Base-by-base conservation (phyloP, 345 rosid genomes). In the Salix viminalis region DNA sequence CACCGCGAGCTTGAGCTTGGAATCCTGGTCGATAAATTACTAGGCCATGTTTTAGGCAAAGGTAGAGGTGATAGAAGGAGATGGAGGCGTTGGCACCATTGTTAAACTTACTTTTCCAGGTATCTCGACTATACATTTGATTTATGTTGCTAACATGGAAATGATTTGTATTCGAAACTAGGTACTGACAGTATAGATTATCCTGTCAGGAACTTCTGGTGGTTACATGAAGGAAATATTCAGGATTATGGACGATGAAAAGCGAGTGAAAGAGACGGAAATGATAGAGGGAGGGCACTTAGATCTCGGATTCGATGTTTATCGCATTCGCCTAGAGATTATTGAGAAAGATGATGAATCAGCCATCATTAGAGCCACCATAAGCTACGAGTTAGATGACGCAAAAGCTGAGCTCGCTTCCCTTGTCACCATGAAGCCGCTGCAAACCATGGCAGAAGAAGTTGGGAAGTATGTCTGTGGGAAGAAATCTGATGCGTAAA, bases 1-100 rank as follows among this genome's bases (percentile, higher is more conserved):
- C 82, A 82, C 70, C 66, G 85, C 0, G 80, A 82, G 5, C 42
- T 76, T 7, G 80, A 85, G 78, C 78, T 82, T 1, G 83, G 73
- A 5, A 82, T 76, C 69, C 70, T 85, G n/a, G 74, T 79, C 11
- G 30, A 64, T 74, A 46, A 79, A 71, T 19, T 85, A 18, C 74
- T 76, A 0, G 21, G 32, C 10, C 82, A 85, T 16, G 79, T 80
- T 66, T 3, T 82, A 2, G 88, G 86, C 24, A 78, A 78, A 24
- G 16, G 79, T 26, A 1, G 67, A 83, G 68, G 65, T 76, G 24
- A 1, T 85, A 14, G 76, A 85, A 74, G 88, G 88, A 7, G 86
- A 85, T 74, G 88, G 86, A 16, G 84, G 84, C 5, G 86, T 85
- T 37, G 86, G 86, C 26, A 85, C 84, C 5, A 56, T 85, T 28